Evolutionary conservation across 2,329 filamentous ascomycete genomes (phyloP).

Genomic region (Xylariaceae sp.): DNA sequence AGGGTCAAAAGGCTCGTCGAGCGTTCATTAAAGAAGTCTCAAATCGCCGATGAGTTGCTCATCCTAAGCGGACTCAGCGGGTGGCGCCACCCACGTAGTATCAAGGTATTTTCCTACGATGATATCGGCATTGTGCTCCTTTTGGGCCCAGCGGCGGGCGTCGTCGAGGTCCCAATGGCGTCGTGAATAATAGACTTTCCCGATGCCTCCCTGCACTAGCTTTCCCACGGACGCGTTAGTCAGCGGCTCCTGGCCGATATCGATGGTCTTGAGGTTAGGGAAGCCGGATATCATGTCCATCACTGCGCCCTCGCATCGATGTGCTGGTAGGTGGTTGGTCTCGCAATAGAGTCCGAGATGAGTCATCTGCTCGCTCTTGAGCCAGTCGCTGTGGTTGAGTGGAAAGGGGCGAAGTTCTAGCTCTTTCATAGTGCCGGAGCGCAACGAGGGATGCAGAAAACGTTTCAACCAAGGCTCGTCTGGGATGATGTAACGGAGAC

Average conservation of each 20-base stretch:
- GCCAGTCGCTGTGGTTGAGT: constrained; percentile 15
- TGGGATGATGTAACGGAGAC: constrained; percentile 8
- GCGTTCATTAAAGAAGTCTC: too few relatives aligned
- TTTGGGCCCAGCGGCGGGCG: constrained; percentile 21
- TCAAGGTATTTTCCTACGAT: constrained; percentile 12
- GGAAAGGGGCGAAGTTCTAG: constrained; percentile 19
- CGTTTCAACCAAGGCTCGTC: constrained; percentile 5
- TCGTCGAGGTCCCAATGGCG: constrained; percentile 5
- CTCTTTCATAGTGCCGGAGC: constrained; percentile 21
- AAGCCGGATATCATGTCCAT: constrained; percentile 20
- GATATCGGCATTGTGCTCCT: constrained; percentile 16
- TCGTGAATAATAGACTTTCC: constrained; percentile 18
- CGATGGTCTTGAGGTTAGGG: constrained; percentile 23
- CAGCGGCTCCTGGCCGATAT: constrained; percentile 21
- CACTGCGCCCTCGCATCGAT: constrained; percentile 16
- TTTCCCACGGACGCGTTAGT: constrained; percentile 17
- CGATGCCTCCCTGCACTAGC: constrained; percentile 21
- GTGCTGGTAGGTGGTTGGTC: constrained; percentile 44
- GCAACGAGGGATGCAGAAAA: constrained; percentile 19
- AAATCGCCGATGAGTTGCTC: too few relatives aligned
- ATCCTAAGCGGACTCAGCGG: too few relatives aligned
- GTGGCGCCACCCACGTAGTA: too few relatives aligned
- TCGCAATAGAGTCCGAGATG: constrained; percentile 43
- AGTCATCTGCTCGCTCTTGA: constrained; percentile 21
- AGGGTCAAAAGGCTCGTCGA: too few relatives aligned